phyloP scores from a whole-genome alignment of 345 rosid species.

The Geranium brycei region DNA sequence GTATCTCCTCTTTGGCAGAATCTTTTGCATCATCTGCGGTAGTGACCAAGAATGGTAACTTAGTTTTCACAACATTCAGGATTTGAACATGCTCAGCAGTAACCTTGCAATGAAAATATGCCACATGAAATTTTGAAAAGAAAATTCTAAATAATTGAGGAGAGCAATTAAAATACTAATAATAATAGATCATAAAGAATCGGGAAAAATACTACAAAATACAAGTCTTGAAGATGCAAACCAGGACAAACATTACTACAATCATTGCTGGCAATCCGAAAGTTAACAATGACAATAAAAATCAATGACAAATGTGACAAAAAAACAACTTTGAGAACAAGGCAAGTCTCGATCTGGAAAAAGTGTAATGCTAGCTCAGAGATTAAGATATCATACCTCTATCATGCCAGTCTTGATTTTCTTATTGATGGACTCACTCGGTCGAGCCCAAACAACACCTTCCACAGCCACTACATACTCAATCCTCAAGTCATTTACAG shows the following conservation, averaged over 20 bases:
- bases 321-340: no score
- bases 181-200: no score
- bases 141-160: no score
- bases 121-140: background rate
- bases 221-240: no score
- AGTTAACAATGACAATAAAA: no score
- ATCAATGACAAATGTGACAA: no score
- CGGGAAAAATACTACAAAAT: no score
- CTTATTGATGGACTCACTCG: conserved; percentile 62
- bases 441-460: conserved; percentile 64
- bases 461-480: conserved; percentile 76
- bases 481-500: conserved; percentile 57
- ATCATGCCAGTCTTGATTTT: conserved; percentile 72
- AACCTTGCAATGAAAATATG: conserved; percentile 33
- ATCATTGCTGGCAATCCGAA: no score
- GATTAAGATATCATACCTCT: conserved; percentile 34
- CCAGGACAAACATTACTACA: no score
- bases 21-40: conserved; percentile 69
- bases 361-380: no score
- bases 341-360: no score
- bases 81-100: conserved; percentile 76
- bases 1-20: conserved; percentile 67
- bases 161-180: no score
- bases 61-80: conserved; percentile 64
- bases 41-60: conserved; percentile 81